Conservation (phyloP, 1,284 basidiomycete genomes). For the Fomitopsis palustris region DNA sequence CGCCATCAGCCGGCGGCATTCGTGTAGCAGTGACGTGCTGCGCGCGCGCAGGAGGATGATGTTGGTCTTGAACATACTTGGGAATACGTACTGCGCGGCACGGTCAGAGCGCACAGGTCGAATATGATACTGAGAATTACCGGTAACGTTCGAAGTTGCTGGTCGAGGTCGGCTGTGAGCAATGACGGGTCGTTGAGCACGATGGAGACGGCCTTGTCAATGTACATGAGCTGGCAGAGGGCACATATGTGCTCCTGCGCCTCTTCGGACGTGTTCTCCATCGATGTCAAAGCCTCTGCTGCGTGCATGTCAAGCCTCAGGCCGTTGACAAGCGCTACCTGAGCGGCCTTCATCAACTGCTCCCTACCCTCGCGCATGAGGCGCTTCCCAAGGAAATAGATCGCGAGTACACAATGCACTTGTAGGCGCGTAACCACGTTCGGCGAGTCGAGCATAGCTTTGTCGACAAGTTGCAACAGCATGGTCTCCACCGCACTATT, state of each 20-base stretch:
- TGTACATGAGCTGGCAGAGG: slow-evolving; percentile 23
- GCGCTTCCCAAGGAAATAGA: slow-evolving; percentile 22
- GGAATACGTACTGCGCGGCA: slow-evolving; percentile 13
- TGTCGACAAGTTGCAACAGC: slow-evolving; percentile 15
- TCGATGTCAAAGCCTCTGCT: slow-evolving; percentile 10
- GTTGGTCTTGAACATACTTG: slow-evolving; percentile 18
- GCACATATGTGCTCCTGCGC: slow-evolving; percentile 22
- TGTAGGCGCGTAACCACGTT: slow-evolving; percentile 19
- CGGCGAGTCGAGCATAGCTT: slow-evolving; percentile 13
- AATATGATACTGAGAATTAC: slow-evolving; percentile 10
- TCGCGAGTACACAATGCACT: slow-evolving; percentile 21
- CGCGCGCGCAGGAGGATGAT: slow-evolving; percentile 18
- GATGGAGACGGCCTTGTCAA: slow-evolving; percentile 21
- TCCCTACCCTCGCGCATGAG: slow-evolving; percentile 18
- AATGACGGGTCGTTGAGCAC: slow-evolving; percentile 18
- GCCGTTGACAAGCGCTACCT: slow-evolving; percentile 13
- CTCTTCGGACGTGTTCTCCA: slow-evolving; percentile 14
- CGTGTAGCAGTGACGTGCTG: slow-evolving; percentile 9
- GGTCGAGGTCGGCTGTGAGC: slow-evolving; percentile 16
- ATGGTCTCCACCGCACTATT: slow-evolving; percentile 12
- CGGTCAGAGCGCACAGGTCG: neutral
- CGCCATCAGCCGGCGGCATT: slow-evolving; percentile 3
- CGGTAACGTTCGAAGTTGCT: slow-evolving; percentile 16
- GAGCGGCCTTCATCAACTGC: slow-evolving; percentile 17
- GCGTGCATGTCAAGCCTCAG: slow-evolving; percentile 6